phyloP scores from a whole-genome alignment of 176 grass and related monocot genomes.

The Panicum miliaceum region DNA sequence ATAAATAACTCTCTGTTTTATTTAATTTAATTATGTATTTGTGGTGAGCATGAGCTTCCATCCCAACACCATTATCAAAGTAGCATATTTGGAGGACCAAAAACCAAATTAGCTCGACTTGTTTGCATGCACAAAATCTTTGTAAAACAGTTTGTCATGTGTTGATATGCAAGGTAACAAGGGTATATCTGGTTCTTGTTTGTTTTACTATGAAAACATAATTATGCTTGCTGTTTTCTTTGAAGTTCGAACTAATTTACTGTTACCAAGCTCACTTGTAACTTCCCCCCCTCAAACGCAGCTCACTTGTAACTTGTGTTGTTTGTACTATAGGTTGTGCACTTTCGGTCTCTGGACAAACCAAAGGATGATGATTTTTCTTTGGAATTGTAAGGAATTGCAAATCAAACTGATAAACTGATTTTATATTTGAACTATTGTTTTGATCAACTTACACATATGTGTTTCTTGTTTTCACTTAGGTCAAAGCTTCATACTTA shows the following conservation, averaged over 20 bases:
- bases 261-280: not conserved
- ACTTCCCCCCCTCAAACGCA: not conserved
- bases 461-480: slow-evolving; percentile 37
- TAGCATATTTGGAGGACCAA: not conserved
- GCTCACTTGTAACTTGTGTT: slow-evolving; percentile 3
- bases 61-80: slow-evolving; percentile 7
- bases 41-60: not conserved
- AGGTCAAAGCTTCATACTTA: slow-evolving; percentile 94
- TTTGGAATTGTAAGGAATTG: slow-evolving; percentile 78
- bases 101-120: not conserved
- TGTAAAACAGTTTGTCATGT: slow-evolving; percentile 2
- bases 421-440: not conserved
- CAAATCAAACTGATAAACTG: not conserved
- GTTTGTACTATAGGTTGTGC: slow-evolving; percentile 70
- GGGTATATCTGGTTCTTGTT: slow-evolving; percentile 14
- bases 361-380: slow-evolving; percentile 96
- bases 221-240: slow-evolving; percentile 11
- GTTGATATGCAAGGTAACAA: slow-evolving; percentile 2
- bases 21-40: slow-evolving; percentile 19
- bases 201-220: slow-evolving; percentile 12
- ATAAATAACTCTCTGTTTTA: no score
- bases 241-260: slow-evolving; percentile 15
- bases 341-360: slow-evolving; percentile 89
- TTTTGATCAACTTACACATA: slow-evolving; percentile 27
- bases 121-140: slow-evolving; percentile 14